A percentile compares a stretch with the other conserved stretches of the same genome.
Evolutionary conservation across 2,329 filamentous ascomycete genomes (phyloP).

Genomic region (Scortechinia acanthostroma): DNA sequence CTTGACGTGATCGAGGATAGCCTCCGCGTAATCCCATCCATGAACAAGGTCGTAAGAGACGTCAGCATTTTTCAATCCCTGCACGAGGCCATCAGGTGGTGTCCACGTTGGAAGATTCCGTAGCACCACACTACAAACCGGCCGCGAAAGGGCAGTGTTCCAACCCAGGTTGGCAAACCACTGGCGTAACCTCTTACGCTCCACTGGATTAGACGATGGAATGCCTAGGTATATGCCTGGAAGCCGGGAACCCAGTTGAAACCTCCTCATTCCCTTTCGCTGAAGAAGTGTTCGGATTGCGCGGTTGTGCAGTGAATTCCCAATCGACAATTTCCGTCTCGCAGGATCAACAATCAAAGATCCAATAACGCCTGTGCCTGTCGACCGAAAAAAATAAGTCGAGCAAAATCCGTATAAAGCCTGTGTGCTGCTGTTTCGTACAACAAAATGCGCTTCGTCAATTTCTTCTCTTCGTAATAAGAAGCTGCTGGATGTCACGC

Average conservation of each 20-base stretch:
- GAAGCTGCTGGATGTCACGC: constrained; percentile 69
- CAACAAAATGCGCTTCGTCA: constrained; percentile 80
- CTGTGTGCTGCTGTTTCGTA: constrained; percentile 86
- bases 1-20: neutral
- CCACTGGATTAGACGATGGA: constrained; percentile 50
- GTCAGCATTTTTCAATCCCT: constrained; percentile 37
- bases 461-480: constrained; percentile 65
- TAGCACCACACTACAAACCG: constrained; percentile 57
- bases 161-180: constrained; percentile 91
- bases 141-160: constrained; percentile 62
- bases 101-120: constrained; percentile 51
- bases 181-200: constrained; percentile 32
- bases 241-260: constrained; percentile 75
- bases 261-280: constrained; percentile 65
- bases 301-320: constrained; percentile 78
- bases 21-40: constrained; percentile 29
- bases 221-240: constrained; percentile 84
- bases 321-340: constrained; percentile 82
- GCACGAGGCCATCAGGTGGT: constrained; percentile 53
- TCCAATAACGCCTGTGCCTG: constrained; percentile 68
- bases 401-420: constrained; percentile 87
- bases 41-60: constrained; percentile 62
- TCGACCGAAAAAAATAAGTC: constrained; percentile 68
- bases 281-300: constrained; percentile 71
- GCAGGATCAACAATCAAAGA: constrained; percentile 83